Base-by-base conservation (phyloP, 306 rosid genomes). In the Ormosia semicastrata region DNA sequence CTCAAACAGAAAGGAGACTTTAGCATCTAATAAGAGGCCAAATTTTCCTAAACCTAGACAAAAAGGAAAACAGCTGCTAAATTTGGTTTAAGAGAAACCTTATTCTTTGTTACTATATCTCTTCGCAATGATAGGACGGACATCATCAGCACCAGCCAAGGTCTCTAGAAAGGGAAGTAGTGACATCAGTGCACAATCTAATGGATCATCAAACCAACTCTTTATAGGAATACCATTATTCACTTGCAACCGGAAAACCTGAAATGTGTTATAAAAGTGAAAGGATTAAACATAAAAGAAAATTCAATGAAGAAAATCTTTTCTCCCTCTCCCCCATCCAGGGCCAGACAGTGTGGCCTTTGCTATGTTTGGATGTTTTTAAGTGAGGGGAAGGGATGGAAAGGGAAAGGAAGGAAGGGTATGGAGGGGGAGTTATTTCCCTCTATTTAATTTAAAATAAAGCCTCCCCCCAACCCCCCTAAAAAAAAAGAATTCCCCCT, bases 151-250 rank as follows among this genome's bases (percentile, higher is more conserved):
- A 49, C 86, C 91, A 84, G 90, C 96, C 87, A 95, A 85, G 84
- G 90, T 88, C 96, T 93, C 99, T 87, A 95, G 85, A 89, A 95
- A 92, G 79, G 99, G 99, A 84, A 95, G 98, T 78, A 95, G 89
- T 59, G 99, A 89, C 92, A 89, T 85, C 83, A 95, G 86, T 24
- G 92, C 97, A 87, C 86, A 76, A 79, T 95, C 99, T 36, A 87
- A 87, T 29, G 89, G 96, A 85, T 95, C 99, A 84, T 95, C 98
- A 90, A 92, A 93, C 99, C 99, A 95, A 91, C 99, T 95, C 88
- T 89, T 93, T 81, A 95, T 95, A 66, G 99, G 99, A 84, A 95
- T 95, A 76, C 99, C 99, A 84, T 95, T 95, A 82, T 95, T 93
- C 87, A 93, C 97, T 92, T 95, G 99, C 95, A 93, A 89, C 73